Evolutionary conservation across 2,329 filamentous ascomycete genomes (phyloP).

Genomic region (Tolypocladium endophyticum): DNA sequence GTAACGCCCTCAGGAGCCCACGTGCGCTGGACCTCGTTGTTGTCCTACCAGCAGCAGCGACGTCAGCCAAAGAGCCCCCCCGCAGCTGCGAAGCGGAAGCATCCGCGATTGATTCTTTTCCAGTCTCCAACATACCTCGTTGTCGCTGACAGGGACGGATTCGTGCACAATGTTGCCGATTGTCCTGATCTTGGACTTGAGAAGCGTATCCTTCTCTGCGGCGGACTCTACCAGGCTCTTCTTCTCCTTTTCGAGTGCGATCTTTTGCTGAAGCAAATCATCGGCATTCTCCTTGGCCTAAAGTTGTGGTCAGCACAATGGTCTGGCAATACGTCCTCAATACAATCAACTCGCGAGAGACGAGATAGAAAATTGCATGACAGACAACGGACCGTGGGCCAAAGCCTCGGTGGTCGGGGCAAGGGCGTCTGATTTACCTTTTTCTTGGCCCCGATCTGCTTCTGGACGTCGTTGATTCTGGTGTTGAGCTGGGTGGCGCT

Average conservation of each 20-base stretch:
- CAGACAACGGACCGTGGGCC: no score
- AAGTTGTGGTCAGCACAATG: background rate
- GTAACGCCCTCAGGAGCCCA: constrained; percentile 72
- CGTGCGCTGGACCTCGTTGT: constrained; percentile 66
- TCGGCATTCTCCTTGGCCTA: constrained; percentile 78
- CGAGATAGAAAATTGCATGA: no score
- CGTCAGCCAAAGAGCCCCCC: background rate
- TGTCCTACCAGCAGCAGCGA: constrained; percentile 37
- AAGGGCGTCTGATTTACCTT: constrained; percentile 43
- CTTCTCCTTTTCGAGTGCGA: constrained; percentile 69
- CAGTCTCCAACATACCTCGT: constrained; percentile 45
- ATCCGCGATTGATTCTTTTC: background rate
- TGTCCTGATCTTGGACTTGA: constrained; percentile 69
- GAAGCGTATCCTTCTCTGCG: constrained; percentile 59
- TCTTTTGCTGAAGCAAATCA: constrained; percentile 70
- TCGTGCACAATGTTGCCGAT: constrained; percentile 71
- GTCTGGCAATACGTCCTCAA: background rate
- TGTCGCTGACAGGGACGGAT: constrained; percentile 71
- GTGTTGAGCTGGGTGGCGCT: constrained; percentile 69
- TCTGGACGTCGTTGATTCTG: constrained; percentile 81
- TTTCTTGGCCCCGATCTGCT: constrained; percentile 84
- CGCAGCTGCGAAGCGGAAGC: background rate
- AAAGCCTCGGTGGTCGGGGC: background rate
- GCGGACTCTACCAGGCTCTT: constrained; percentile 68
- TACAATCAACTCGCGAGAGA: no score